Conservation (phyloP, 495 filamentous ascomycete species). For the Paragyromitra xinjiangensis region DNA sequence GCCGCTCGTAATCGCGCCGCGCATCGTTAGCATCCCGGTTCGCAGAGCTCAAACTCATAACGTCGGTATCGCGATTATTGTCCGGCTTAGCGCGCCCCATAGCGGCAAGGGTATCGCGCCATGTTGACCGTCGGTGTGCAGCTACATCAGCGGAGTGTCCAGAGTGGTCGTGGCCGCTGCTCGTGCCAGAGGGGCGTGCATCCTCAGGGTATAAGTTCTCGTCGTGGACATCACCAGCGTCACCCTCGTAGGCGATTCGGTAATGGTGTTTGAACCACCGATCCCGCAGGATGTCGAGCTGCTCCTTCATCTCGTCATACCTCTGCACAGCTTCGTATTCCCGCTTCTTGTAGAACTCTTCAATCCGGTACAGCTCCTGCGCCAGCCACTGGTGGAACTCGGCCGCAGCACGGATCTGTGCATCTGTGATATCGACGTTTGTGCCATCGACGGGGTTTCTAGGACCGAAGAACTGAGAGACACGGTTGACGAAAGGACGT, state of each 20-base stretch:
- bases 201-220: slow-evolving; percentile 32
- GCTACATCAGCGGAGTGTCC: slow-evolving; percentile 51
- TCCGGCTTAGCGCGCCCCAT: slow-evolving; percentile 37
- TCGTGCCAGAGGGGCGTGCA: background rate
- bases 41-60: slow-evolving; percentile 34
- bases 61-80: slow-evolving; percentile 16
- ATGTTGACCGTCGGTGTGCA: slow-evolving; percentile 59
- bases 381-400: slow-evolving; percentile 75
- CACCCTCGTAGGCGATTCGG: slow-evolving; percentile 59
- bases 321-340: slow-evolving; percentile 71
- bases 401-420: slow-evolving; percentile 57
- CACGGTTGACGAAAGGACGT: slow-evolving; percentile 49
- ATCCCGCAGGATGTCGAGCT: slow-evolving; percentile 75
- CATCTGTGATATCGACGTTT: slow-evolving; percentile 45
- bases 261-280: slow-evolving; percentile 62
- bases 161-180: slow-evolving; percentile 48
- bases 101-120: slow-evolving; percentile 53
- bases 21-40: slow-evolving; percentile 31
- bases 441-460: background rate
- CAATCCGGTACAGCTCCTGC: slow-evolving; percentile 72
- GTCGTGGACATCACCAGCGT: slow-evolving; percentile 59
- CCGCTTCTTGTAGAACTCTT: slow-evolving; percentile 72
- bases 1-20: slow-evolving; percentile 58
- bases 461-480: slow-evolving; percentile 50
- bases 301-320: slow-evolving; percentile 68